Evolutionary conservation across 2,329 filamentous ascomycete genomes (phyloP).

Genomic region (Akanthomyces uredinophilus): DNA sequence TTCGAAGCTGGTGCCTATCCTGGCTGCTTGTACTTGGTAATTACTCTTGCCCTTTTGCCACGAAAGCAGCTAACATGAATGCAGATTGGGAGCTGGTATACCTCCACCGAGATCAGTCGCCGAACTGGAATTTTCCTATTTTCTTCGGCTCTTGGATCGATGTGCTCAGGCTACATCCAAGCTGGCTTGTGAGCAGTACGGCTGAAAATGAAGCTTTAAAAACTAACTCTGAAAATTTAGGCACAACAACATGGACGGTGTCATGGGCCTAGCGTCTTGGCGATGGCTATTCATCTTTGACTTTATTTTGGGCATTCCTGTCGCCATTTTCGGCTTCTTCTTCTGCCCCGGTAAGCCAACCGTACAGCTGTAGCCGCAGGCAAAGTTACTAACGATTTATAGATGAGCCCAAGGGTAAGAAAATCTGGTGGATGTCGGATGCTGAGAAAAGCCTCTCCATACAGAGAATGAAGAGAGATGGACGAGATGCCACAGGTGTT

Average conservation of each 20-base stretch:
- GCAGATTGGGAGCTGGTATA: constrained; percentile 53
- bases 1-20: constrained; percentile 52
- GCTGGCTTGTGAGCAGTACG: constrained; percentile 25
- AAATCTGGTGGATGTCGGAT: constrained; percentile 18
- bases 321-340: constrained; percentile 20
- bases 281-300: constrained; percentile 37
- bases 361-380: background rate
- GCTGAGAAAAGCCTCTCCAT: background rate
- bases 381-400: background rate
- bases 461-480: constrained; percentile 10
- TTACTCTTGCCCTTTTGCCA: background rate
- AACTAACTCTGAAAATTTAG: background rate
- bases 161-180: constrained; percentile 34
- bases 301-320: constrained; percentile 32
- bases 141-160: constrained; percentile 45
- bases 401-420: constrained; percentile 14
- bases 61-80: background rate
- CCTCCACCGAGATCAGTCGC: constrained; percentile 51
- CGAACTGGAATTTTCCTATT: constrained; percentile 54
- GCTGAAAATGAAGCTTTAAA: too few species aligned
- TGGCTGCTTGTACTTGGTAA: constrained; percentile 43
- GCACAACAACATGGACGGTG: constrained; percentile 29
- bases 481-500: constrained; percentile 5
- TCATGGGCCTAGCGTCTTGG: constrained; percentile 30
- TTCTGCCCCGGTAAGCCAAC: constrained; percentile 10